phyloP scores from a whole-genome alignment of 805 yeast genomes.

The Candida namnaoensis region DNA sequence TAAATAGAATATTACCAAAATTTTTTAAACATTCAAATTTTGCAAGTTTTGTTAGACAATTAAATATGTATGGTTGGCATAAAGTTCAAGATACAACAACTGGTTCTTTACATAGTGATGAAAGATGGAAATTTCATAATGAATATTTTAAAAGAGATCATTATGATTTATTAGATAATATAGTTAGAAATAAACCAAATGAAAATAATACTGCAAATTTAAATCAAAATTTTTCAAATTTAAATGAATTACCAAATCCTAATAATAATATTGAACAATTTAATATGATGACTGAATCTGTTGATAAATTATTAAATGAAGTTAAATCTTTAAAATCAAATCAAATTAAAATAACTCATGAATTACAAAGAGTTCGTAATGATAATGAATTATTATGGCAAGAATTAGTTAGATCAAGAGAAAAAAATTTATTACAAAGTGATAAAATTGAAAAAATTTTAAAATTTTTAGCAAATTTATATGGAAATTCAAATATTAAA shows the following conservation, averaged over 20 bases:
- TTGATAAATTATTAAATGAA: conserved; percentile 45
- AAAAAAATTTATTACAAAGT: conserved; percentile 77
- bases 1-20: conserved; percentile 76
- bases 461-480: conserved; percentile 74
- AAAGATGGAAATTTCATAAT: conserved; percentile 82
- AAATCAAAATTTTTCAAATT: neutral
- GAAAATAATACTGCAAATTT: conserved; percentile 6
- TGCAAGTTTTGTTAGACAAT: conserved; percentile 91
- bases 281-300: conserved; percentile 13
- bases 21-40: conserved; percentile 94
- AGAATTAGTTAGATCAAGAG: conserved; percentile 76
- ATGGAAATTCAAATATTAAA: conserved; percentile 9
- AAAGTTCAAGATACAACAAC: conserved; percentile 88
- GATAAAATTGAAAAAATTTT: conserved; percentile 83
- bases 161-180: conserved; percentile 79
- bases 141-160: conserved; percentile 69
- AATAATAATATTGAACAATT: conserved; percentile 3
- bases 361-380: conserved; percentile 69
- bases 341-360: conserved; percentile 78
- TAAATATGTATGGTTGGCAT: conserved; percentile 99
- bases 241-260: neutral
- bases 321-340: conserved; percentile 68
- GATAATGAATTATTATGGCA: conserved; percentile 92
- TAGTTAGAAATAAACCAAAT: conserved; percentile 61
- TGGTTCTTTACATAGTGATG: conserved; percentile 68